A percentile compares a stretch with the other conserved stretches of the same genome.
Conservation (phyloP, 164 flowering plant species). For the Buxus sempervirens region DNA sequence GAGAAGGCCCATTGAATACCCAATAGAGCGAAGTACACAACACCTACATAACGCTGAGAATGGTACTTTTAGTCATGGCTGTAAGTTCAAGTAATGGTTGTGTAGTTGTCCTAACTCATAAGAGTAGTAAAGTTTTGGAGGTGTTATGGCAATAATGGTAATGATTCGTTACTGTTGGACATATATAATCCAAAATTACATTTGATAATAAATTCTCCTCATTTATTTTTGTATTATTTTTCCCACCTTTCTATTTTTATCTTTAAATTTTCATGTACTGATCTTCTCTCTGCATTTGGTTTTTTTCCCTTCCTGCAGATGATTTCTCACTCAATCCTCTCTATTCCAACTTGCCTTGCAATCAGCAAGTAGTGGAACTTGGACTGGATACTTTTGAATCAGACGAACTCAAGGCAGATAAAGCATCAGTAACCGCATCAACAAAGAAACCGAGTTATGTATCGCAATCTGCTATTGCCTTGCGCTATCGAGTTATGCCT, state of each 20-base stretch:
- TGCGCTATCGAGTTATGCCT: constrained; percentile 87
- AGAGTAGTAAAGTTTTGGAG: too few species aligned
- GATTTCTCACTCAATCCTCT: constrained; percentile 21
- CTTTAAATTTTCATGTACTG: background rate
- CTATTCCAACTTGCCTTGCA: constrained; percentile 27
- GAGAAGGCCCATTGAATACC: too few species aligned
- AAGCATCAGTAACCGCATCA: constrained; percentile 19
- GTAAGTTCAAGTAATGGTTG: too few species aligned
- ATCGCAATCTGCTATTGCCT: constrained; percentile 84
- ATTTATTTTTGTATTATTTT: background rate
- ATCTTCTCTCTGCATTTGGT: background rate
- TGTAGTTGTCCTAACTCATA: too few species aligned
- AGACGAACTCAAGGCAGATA: constrained; percentile 34
- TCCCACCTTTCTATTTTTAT: background rate
- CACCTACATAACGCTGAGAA: too few species aligned
- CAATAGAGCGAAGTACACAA: too few species aligned
- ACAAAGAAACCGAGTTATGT: constrained; percentile 51
- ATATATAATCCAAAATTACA: background rate
- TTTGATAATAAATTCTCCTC: too few species aligned
- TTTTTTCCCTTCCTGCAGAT: constrained; percentile 24
- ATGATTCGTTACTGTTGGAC: too few species aligned
- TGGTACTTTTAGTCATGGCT: too few species aligned
- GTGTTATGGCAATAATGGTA: too few species aligned
- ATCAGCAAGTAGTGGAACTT: constrained; percentile 33
- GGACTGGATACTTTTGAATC: constrained; percentile 28